phyloP scores from a whole-genome alignment of 805 yeast species.

The Kregervanrija pseudodelftensis region DNA sequence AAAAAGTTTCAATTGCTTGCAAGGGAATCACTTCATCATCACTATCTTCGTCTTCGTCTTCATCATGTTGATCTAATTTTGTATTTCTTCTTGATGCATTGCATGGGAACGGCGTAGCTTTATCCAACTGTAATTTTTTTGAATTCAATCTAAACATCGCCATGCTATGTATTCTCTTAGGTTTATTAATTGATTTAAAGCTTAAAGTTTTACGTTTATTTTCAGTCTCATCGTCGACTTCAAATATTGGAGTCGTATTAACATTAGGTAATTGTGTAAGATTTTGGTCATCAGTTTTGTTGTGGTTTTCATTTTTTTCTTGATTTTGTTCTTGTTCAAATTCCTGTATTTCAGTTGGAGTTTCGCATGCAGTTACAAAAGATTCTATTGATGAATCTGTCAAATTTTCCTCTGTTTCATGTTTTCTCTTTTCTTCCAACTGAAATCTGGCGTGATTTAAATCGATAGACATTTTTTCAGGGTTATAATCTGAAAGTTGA shows the following conservation, averaged over 20 bases:
- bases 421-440: too few relatives aligned
- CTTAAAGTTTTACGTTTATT: too few relatives aligned
- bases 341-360: not conserved
- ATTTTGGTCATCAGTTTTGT: too few relatives aligned
- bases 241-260: too few relatives aligned
- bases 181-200: too few relatives aligned
- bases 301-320: not conserved
- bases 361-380: constrained; percentile 21
- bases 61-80: constrained; percentile 5
- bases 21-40: constrained; percentile 14
- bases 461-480: too few relatives aligned
- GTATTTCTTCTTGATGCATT: not conserved
- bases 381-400: constrained; percentile 10
- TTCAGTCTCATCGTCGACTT: too few relatives aligned
- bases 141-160: not conserved
- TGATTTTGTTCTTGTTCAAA: not conserved
- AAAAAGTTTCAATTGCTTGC: not conserved
- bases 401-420: too few relatives aligned
- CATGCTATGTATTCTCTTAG: too few relatives aligned
- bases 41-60: constrained; percentile 8
- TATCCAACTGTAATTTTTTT: constrained; percentile 4
- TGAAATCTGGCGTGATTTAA: too few relatives aligned
- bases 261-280: too few relatives aligned
- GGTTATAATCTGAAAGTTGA: too few relatives aligned
- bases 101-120: constrained; percentile 5